Evolutionary conservation across 2,329 filamentous ascomycete genomes (phyloP).

Genomic region (Epichloe typhina): DNA sequence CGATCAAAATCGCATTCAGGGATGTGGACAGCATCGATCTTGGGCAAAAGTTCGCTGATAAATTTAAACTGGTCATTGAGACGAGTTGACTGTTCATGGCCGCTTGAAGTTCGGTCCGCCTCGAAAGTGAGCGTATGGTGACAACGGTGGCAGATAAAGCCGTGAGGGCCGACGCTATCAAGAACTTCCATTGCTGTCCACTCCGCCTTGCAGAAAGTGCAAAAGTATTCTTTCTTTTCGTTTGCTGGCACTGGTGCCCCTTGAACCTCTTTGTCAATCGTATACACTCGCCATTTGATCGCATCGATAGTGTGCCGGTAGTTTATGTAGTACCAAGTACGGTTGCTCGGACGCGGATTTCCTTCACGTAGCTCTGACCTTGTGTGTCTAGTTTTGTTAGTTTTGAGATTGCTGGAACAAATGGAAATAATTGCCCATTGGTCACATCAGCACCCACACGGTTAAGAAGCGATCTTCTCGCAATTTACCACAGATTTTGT

Average conservation of each 20-base stretch:
- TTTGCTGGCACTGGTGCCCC: conserved; percentile 64
- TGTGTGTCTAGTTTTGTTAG: conserved; percentile 43
- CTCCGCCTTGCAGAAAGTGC: conserved; percentile 65
- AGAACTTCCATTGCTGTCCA: conserved; percentile 87
- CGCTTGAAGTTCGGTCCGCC: conserved; percentile 53
- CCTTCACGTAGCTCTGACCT: conserved; percentile 66
- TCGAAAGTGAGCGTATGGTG: conserved; percentile 49
- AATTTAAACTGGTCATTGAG: conserved; percentile 71
- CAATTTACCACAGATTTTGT: conserved; percentile 75
- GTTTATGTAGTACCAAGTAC: conserved; percentile 96
- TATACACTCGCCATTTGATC: conserved; percentile 88
- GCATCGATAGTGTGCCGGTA: conserved; percentile 89
- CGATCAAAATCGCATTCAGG: conserved; percentile 63
- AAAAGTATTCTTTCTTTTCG: conserved; percentile 88
- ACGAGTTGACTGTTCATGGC: conserved; percentile 58
- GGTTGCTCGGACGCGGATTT: conserved; percentile 66
- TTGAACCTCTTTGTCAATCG: conserved; percentile 79
- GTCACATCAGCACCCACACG: conserved; percentile 41
- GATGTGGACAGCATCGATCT: conserved; percentile 62
- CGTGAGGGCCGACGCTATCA: conserved; percentile 54
- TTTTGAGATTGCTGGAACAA: not conserved
- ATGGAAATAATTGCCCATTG: not conserved
- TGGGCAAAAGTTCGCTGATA: conserved; percentile 60
- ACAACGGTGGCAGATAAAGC: conserved; percentile 79
- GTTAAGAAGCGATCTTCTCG: conserved; percentile 76